Base-by-base conservation (phyloP, 306 rosid genomes). In the Trifolium pratense region DNA sequence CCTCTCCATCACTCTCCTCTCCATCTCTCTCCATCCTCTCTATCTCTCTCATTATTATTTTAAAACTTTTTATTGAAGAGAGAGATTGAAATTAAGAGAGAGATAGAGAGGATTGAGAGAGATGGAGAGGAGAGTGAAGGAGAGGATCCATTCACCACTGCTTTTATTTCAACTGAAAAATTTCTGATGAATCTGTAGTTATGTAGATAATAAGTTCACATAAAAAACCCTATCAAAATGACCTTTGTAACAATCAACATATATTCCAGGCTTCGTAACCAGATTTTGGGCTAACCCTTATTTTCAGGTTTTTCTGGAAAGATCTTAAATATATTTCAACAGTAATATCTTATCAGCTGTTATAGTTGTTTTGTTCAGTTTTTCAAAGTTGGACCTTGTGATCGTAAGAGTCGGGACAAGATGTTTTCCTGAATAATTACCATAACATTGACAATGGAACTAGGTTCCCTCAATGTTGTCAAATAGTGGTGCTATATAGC, bases 201-300 rank as follows among this genome's bases (percentile, higher is more conserved):
- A 25, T 21, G 40, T 57, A 15, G 62, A 78, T 13, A 17, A 57
- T 57, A 66, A 57, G 32, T 36, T 73, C 70, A 58, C 63, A 67
- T 45, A 49, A 32, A 71, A 49, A 40, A 55, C 68, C 34, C 15
- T 63, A 32, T 72, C 40, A 71, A 71, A 56, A 71, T 20, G 78
- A 42, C 4, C 36, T 66, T 37, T 25, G 39, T 9, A 66, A 37
- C 29, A 79, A 42, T 15, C 49, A 20, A 67, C 18, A 17, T 59
- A 26, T 31, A 48, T 21, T 37, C 51, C 11, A 16, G 23, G 67
- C 9, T 57, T 40, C 68, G 55, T 65, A 9, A 55, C 46, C 60
- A 55, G 62, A 55, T 52, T 64, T n/a, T 53, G 12, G 37, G 67
- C 23, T 65, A 42, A 64, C 32, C 20, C 26, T n/a, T 66, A 34